Evolutionary conservation across 352 stramenopile genomes (phyloP).

Genomic region (Pythium biforme): DNA sequence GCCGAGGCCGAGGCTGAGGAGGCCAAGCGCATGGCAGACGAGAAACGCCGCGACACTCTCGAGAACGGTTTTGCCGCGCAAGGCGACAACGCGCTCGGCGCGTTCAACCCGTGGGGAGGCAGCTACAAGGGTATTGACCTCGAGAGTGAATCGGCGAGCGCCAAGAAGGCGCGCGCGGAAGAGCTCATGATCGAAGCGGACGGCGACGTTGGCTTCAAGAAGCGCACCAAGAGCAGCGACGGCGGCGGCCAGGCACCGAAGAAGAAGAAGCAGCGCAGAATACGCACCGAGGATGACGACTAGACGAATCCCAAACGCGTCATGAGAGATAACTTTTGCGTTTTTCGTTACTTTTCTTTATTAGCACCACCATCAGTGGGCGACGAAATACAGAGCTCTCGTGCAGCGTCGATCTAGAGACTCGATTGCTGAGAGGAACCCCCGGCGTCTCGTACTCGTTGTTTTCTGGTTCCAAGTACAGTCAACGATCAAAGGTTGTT

Average conservation of each 20-base stretch:
- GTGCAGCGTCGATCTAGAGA: constrained; percentile 19
- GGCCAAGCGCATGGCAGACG: constrained; percentile 39
- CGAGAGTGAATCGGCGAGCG: constrained; percentile 31
- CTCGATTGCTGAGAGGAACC: constrained; percentile 4
- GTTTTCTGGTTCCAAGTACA: neutral
- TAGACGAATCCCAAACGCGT: constrained; percentile 10
- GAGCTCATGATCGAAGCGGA: constrained; percentile 50
- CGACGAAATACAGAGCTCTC: constrained; percentile 6
- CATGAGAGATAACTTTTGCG: neutral
- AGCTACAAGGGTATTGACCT: constrained; percentile 83
- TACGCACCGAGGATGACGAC: constrained; percentile 62
- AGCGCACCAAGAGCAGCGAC: constrained; percentile 32
- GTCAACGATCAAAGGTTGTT: neutral
- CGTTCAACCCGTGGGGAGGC: constrained; percentile 81
- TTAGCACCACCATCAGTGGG: constrained; percentile 18
- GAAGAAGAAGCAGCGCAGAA: constrained; percentile 72
- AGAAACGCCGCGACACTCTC: constrained; percentile 54
- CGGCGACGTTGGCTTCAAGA: constrained; percentile 74
- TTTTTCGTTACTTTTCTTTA: constrained; percentile 38
- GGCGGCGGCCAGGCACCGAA: constrained; percentile 9
- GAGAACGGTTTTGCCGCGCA: constrained; percentile 67
- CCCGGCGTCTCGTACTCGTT: neutral
- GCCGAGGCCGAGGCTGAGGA: constrained; percentile 46
- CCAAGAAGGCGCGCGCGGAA: constrained; percentile 42
- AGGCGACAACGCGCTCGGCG: constrained; percentile 71